Base-by-base conservation (phyloP, 2,329 filamentous ascomycete species). In the Curvularia verruculosa region DNA sequence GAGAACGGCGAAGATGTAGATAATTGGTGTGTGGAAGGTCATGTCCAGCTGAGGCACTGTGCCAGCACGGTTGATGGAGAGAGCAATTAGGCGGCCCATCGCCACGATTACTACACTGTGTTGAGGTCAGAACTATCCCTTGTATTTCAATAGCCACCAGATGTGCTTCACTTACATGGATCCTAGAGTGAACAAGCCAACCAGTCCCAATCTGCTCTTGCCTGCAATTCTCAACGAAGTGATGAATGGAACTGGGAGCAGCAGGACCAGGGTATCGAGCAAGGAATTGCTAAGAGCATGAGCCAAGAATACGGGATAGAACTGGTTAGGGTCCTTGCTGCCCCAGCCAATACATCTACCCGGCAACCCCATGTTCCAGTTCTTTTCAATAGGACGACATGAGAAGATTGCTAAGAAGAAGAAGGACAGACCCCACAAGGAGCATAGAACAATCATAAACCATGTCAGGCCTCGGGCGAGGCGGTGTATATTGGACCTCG, bases 301-400 rank as follows among this genome's bases (percentile, higher is more conserved):
- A 2, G 64, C 63, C 2, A 67, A 56, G 43, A 66, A 77, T 49
- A 63, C 68, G 5, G 57, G 47, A 26, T 72, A 76, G 50, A 77
- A 71, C 4, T 55, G 36, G 1, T 60, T 28, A 0, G 70, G 63
- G 2, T 69, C 50, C 31, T 75, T 76, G 40, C 64, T 67, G n/a
- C 75, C 75, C 69, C 72, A 77, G 5, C 66, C 71, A 3, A 77
- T 57, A 26, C 75, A 77, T 21, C 59, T 67, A 1, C 74, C 73
- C 0, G 50, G 7, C 0, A 65, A 21, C 0, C 10, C 36, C 2
- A 51, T 41, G 3, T 69, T 60, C 75, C 75, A 77, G 40, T 72
- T 71, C 43, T 73, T 74, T 0, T 54, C 50, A 5, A 73, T 64
- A 1, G 74, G 70, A 3, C 39, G 64, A 39, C 70, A 76, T 4